These are phyloP conservation scores for Trichoderma reesei DNA, from an alignment of 495 filamentous ascomycete genomes.

Conservation along the genomic window DNA sequence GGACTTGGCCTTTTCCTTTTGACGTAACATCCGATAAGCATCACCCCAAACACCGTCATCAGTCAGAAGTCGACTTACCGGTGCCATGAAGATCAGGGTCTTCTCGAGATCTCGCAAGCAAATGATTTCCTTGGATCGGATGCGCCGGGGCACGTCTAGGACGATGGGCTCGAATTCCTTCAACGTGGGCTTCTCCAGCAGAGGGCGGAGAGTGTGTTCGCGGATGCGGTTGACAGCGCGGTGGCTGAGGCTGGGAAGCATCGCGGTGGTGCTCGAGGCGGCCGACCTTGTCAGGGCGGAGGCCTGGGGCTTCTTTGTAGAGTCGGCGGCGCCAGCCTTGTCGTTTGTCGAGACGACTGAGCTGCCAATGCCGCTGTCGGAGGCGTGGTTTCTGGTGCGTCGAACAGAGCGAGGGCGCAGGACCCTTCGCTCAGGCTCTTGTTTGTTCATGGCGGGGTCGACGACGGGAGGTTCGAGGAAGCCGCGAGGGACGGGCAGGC, in stretches of 20 bases:
- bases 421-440: slow-evolving; percentile 32
- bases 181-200: slow-evolving; percentile 41
- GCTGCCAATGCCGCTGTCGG: slow-evolving; percentile 52
- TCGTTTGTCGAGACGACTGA: slow-evolving; percentile 39
- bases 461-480: slow-evolving; percentile 40
- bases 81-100: slow-evolving; percentile 74
- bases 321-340: slow-evolving; percentile 18
- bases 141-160: slow-evolving; percentile 61
- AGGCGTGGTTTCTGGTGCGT: slow-evolving; percentile 44
- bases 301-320: slow-evolving; percentile 23
- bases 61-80: slow-evolving; percentile 59
- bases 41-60: slow-evolving; percentile 44
- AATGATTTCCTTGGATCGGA: slow-evolving; percentile 68
- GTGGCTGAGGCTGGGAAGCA: slow-evolving; percentile 33
- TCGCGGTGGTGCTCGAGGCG: slow-evolving; percentile 26
- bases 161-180: slow-evolving; percentile 74
- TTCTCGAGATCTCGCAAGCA: slow-evolving; percentile 86
- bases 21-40: slow-evolving; percentile 54
- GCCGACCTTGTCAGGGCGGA: slow-evolving; percentile 41
- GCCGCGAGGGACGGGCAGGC: slow-evolving; percentile 40
- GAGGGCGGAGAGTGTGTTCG: slow-evolving; percentile 43
- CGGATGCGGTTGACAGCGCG: slow-evolving; percentile 44
- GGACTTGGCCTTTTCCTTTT: slow-evolving; percentile 66
- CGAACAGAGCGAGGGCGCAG: slow-evolving; percentile 43
- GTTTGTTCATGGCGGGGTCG: slow-evolving; percentile 28